Conservation (phyloP, 371 early-diverging fungal genomes). For the Zopfochytrium polystomum region DNA sequence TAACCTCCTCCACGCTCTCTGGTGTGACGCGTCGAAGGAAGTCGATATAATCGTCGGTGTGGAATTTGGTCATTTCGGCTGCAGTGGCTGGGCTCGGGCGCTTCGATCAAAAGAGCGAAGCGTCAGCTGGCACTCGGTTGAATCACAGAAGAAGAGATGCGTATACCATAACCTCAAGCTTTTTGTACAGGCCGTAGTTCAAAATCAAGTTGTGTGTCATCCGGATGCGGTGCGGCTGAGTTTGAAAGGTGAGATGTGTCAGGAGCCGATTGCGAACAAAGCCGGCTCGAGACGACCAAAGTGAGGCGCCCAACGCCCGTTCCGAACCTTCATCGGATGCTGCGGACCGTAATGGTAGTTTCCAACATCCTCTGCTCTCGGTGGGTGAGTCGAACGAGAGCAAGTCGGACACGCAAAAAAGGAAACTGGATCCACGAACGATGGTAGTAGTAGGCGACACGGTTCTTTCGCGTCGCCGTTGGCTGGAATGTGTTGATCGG, state of each 20-base stretch:
- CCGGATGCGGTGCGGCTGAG: conserved; percentile 90
- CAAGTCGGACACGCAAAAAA: background rate
- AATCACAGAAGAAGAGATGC: background rate
- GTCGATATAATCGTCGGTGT: conserved; percentile 98
- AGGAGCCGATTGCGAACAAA: background rate
- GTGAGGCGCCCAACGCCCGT: background rate
- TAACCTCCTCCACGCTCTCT: conserved; percentile 81
- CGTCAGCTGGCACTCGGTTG: too few species aligned
- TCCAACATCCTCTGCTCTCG: conserved; percentile 42
- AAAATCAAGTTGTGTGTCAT: conserved; percentile 98
- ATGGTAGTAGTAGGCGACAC: conserved; percentile 43
- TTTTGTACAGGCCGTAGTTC: conserved; percentile 93
- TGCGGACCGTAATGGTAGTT: conserved; percentile 61
- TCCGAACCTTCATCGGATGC: conserved; percentile 94
- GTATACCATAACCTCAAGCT: conserved; percentile 78
- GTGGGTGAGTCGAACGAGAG: background rate
- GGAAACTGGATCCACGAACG: conserved; percentile 20
- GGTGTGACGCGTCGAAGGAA: conserved; percentile 93
- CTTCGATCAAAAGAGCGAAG: too few species aligned
- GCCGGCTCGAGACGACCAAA: background rate
- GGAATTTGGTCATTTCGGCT: conserved; percentile 97
- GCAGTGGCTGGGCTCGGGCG: conserved; percentile 85
- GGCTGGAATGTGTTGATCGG: too few species aligned
- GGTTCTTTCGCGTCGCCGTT: conserved; percentile 18
- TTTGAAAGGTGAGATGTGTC: background rate